phyloP scores from a whole-genome alignment of 306 rosid genomes.

The Spatholobus suberectus region DNA sequence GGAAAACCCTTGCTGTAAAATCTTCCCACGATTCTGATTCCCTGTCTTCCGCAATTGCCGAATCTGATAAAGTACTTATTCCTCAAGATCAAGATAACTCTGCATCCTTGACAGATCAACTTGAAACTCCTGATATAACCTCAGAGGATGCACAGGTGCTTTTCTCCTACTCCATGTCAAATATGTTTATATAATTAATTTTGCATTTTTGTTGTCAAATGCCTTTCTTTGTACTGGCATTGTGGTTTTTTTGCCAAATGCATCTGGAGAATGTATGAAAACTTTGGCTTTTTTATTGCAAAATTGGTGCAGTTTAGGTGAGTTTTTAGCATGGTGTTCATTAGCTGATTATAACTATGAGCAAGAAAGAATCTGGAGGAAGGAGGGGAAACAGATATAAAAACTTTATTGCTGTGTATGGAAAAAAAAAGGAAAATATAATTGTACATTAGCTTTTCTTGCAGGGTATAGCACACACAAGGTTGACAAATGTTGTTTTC shows the following conservation, averaged over 20 bases:
- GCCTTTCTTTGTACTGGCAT: neutral
- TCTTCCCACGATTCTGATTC: constrained; percentile 71
- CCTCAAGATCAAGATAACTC: constrained; percentile 72
- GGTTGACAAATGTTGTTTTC: neutral
- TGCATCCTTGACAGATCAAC: constrained; percentile 58
- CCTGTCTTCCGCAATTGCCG: constrained; percentile 62
- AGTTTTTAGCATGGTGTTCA: constrained; percentile 16
- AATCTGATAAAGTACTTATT: constrained; percentile 72
- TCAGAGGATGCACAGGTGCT: constrained; percentile 72
- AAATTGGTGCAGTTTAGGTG: neutral
- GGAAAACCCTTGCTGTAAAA: constrained; percentile 67
- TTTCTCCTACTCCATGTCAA: constrained; percentile 12
- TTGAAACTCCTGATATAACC: constrained; percentile 56
- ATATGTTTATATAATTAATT: constrained; percentile 24
- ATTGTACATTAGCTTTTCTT: neutral
- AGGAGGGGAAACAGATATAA: neutral
- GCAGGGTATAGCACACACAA: neutral
- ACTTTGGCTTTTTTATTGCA: constrained; percentile 4
- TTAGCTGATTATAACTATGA: constrained; percentile 24
- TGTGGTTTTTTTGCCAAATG: constrained; percentile 13
- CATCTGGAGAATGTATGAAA: constrained; percentile 18
- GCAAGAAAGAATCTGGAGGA: constrained; percentile 29
- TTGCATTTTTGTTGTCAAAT: constrained; percentile 17
- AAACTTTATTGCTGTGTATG: neutral
- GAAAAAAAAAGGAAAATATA: neutral